phyloP scores from a whole-genome alignment of 1,284 basidiomycete genomes.

The Mycena sp. region DNA sequence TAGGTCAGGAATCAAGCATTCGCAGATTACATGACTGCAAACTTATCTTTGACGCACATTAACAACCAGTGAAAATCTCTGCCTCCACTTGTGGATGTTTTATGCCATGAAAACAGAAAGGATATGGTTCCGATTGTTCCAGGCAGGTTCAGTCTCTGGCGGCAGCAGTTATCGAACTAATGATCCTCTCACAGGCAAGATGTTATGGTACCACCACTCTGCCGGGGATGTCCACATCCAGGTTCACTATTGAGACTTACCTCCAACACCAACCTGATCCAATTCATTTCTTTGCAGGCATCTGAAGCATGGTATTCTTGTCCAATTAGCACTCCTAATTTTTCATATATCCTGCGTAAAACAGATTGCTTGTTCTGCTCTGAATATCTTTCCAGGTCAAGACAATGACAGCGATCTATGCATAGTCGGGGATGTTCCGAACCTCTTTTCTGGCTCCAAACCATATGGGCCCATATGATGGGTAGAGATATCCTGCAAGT shows the following conservation, averaged over 20 bases:
- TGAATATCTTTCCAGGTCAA: slow-evolving; percentile 49
- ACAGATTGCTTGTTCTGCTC: neutral
- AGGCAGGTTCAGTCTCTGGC: neutral
- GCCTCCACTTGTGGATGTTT: neutral
- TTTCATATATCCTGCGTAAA: too few species aligned
- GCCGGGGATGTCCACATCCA: slow-evolving; percentile 51
- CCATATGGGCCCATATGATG: slow-evolving; percentile 49
- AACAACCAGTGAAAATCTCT: slow-evolving; percentile 21
- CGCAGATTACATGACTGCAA: slow-evolving; percentile 16
- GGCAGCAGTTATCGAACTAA: neutral
- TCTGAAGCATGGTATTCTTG: slow-evolving; percentile 54
- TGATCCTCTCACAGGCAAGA: neutral
- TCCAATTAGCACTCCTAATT: too few species aligned
- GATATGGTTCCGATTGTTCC: slow-evolving; percentile 21
- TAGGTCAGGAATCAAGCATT: slow-evolving; percentile 28
- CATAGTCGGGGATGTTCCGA: slow-evolving; percentile 63
- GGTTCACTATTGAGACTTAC: neutral
- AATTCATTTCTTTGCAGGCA: slow-evolving; percentile 32
- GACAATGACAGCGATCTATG: slow-evolving; percentile 63
- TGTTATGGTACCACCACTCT: neutral
- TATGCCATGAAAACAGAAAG: slow-evolving; percentile 6
- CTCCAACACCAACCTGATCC: too few species aligned
- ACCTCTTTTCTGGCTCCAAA: slow-evolving; percentile 52
- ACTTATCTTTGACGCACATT: slow-evolving; percentile 10
- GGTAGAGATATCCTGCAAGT: slow-evolving; percentile 28